phyloP scores from a whole-genome alignment of 2,329 filamentous ascomycete species.

The Scleromitrula shiraiana region DNA sequence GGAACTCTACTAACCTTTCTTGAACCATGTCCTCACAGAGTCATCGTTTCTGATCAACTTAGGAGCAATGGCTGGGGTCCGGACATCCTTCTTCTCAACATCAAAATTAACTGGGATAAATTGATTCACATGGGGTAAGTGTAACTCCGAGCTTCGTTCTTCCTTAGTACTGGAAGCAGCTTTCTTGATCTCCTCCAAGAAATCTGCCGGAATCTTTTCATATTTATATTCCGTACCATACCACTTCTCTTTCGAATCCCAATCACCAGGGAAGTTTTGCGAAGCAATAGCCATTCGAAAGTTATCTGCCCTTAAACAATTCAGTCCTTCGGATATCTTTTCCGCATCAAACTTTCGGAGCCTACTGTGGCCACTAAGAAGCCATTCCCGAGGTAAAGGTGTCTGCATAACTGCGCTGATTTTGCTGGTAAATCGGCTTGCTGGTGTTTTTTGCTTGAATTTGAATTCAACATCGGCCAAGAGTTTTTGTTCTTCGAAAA shows the following conservation, averaged over 20 bases:
- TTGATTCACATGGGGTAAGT: conserved; percentile 87
- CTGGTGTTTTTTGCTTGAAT: conserved; percentile 87
- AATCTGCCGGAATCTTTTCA: conserved; percentile 68
- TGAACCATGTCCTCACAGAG: conserved; percentile 81
- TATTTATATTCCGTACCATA: conserved; percentile 91
- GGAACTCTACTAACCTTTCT: conserved; percentile 48
- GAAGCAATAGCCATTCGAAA: conserved; percentile 79
- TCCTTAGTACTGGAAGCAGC: conserved; percentile 51
- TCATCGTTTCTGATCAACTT: conserved; percentile 80
- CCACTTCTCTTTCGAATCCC: conserved; percentile 90
- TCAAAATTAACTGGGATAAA: conserved; percentile 92
- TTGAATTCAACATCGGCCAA: conserved; percentile 91
- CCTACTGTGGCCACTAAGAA: conserved; percentile 68
- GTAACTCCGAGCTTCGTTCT: conserved; percentile 60
- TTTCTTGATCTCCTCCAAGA: conserved; percentile 61
- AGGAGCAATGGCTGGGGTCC: conserved; percentile 64
- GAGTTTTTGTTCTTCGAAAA: conserved; percentile 84
- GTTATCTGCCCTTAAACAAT: conserved; percentile 75
- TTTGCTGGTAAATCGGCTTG: conserved; percentile 80
- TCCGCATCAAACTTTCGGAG: conserved; percentile 73
- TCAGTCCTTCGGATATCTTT: conserved; percentile 66
- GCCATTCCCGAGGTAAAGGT: conserved; percentile 74
- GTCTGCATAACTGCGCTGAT: conserved; percentile 88
- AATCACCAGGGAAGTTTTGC: conserved; percentile 73
- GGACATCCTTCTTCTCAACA: conserved; percentile 89